Evolutionary conservation across 306 rosid genomes (phyloP).

Genomic region (Morella rubra): DNA sequence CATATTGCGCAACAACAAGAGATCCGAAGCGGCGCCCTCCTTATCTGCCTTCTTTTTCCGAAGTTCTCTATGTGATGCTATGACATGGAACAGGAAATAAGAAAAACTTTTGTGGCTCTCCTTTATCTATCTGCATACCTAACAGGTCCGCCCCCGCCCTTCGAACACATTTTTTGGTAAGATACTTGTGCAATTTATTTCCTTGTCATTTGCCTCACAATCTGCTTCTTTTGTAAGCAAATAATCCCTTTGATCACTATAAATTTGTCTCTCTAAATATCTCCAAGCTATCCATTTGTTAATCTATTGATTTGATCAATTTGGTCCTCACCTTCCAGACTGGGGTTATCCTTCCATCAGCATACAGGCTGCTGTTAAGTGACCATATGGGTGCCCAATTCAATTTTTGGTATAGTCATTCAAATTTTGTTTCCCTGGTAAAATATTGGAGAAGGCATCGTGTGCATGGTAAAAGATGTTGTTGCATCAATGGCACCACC

Average conservation of each 20-base stretch:
- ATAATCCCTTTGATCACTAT: not conserved
- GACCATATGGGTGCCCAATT: not conserved
- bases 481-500: not conserved
- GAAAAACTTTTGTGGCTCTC: no score
- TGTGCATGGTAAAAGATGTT: not conserved
- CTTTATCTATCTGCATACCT: no score
- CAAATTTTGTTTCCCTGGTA: not conserved
- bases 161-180: conserved; percentile 73
- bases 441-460: not conserved
- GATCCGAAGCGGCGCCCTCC: no score
- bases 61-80: no score
- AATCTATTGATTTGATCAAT: not conserved
- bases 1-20: no score
- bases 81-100: no score
- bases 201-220: conserved; percentile 12
- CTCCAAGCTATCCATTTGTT: not conserved
- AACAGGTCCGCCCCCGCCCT: no score
- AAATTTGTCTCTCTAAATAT: not conserved
- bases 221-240: conserved; percentile 8
- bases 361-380: not conserved
- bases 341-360: not conserved
- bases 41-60: no score
- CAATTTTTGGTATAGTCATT: not conserved
- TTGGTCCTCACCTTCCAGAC: not conserved
- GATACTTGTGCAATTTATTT: conserved; percentile 18